A percentile compares a stretch with the other conserved stretches of the same genome.
Evolutionary conservation across 2,329 filamentous ascomycete genomes (phyloP).

Genomic region (Alternaria angustiovoidea): DNA sequence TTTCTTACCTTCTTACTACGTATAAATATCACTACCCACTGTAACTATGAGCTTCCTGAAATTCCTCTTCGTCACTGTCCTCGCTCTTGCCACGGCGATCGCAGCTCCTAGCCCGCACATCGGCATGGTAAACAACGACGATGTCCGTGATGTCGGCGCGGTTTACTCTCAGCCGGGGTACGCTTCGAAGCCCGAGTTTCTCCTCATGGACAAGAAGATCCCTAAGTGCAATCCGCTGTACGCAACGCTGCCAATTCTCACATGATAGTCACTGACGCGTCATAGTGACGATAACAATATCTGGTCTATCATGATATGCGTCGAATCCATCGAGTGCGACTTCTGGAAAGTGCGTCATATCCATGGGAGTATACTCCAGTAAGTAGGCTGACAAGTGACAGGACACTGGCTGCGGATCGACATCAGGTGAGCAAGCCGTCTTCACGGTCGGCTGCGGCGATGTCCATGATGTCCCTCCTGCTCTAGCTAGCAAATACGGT

Average conservation of each 20-base stretch:
- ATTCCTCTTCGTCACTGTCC: neutral
- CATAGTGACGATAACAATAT: constrained; percentile 4
- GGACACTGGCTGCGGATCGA: neutral
- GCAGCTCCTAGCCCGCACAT: constrained; percentile 21
- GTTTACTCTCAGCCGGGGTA: constrained; percentile 20
- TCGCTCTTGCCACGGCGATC: neutral
- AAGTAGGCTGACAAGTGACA: neutral
- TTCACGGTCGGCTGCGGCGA: constrained; percentile 11
- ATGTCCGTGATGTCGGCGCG: constrained; percentile 27
- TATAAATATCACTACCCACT: neutral
- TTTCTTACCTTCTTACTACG: neutral
- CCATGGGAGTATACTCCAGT: no score
- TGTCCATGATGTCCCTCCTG: neutral
- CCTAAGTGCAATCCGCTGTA: constrained; percentile 21
- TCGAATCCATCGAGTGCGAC: constrained; percentile 11
- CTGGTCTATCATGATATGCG: constrained; percentile 21
- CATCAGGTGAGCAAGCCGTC: neutral
- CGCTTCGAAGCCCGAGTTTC: constrained; percentile 12
- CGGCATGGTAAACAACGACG: constrained; percentile 29
- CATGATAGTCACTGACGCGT: neutral
- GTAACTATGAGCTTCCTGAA: neutral
- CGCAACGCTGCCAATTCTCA: neutral
- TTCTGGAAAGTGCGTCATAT: constrained; percentile 17
- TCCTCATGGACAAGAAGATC: constrained; percentile 21
- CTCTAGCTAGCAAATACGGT: neutral